These are phyloP conservation scores for Microthlaspi erraticum DNA, from an alignment of 345 rosid genomes.

Conservation along the genomic window DNA sequence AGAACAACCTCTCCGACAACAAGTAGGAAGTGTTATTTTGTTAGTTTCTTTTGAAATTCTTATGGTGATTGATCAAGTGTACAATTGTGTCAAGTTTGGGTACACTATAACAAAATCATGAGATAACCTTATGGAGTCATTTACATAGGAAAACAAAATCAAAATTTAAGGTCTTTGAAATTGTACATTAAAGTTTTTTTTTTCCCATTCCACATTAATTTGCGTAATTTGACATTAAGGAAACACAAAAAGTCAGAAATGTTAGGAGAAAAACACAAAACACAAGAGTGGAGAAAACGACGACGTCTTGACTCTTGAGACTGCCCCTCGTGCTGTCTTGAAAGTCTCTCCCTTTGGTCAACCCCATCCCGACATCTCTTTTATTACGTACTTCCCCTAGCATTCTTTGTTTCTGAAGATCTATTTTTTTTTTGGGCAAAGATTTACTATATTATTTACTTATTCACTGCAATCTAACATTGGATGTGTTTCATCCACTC, in stretches of 20 bases:
- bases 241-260: not conserved
- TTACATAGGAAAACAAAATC: not conserved
- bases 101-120: not conserved
- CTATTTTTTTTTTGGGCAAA: no score
- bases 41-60: no score
- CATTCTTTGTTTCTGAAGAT: not conserved
- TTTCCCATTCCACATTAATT: slow-evolving; percentile 22
- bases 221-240: slow-evolving; percentile 6
- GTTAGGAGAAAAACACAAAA: slow-evolving; percentile 29
- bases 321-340: slow-evolving; percentile 44
- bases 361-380: slow-evolving; percentile 40
- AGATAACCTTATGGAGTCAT: not conserved
- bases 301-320: slow-evolving; percentile 28
- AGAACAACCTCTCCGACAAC: no score
- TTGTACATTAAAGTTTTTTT: slow-evolving; percentile 1
- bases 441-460: slow-evolving; percentile 4
- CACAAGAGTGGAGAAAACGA: slow-evolving; percentile 34
- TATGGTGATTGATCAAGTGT: no score
- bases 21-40: no score
- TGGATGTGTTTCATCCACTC: slow-evolving; percentile 19
- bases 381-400: slow-evolving; percentile 33
- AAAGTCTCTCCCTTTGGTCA: slow-evolving; percentile 38
- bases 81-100: not conserved
- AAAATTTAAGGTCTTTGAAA: slow-evolving; percentile 9
- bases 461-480: slow-evolving; percentile 23